These are phyloP conservation scores for Fistulina hepatica DNA, from an alignment of 1,284 basidiomycete species.

Conservation along the genomic window DNA sequence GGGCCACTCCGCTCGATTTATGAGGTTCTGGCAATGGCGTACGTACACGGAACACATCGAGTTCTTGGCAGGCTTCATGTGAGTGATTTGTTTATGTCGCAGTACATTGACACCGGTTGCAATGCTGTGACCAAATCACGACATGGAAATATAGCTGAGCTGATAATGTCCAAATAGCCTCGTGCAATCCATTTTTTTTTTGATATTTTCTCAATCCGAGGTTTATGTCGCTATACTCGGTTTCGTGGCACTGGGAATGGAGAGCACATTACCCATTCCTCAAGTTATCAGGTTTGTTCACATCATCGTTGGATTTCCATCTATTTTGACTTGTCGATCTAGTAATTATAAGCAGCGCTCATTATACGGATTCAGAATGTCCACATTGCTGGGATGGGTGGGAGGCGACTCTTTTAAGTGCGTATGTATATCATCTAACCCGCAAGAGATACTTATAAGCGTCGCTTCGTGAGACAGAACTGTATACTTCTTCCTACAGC, in stretches of 20 bases:
- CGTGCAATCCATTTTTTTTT: conserved; percentile 56
- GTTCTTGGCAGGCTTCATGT: conserved; percentile 75
- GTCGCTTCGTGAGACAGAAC: conserved; percentile 35
- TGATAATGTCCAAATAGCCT: conserved; percentile 32
- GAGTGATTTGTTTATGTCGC: conserved; percentile 17
- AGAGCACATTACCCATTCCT: conserved; percentile 75
- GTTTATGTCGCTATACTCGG: conserved; percentile 62
- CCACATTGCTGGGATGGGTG: conserved; percentile 73
- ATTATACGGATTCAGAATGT: conserved; percentile 74
- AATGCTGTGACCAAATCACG: no score
- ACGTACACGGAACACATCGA: conserved; percentile 71
- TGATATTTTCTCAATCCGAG: conserved; percentile 61
- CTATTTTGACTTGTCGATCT: conserved; percentile 3
- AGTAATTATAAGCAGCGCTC: conserved; percentile 71
- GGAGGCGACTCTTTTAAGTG: conserved; percentile 79
- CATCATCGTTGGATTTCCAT: conserved; percentile 6
- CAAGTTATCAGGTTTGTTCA: conserved; percentile 56
- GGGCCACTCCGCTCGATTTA: conserved; percentile 51
- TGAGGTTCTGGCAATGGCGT: conserved; percentile 81
- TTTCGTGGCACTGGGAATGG: conserved; percentile 68
- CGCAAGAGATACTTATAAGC: neutral
- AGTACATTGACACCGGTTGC: conserved; percentile 4
- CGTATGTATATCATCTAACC: conserved; percentile 1
- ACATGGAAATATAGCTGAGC: no score
- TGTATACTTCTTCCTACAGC: conserved; percentile 67